Base-by-base conservation (phyloP, 345 rosid genomes). In the Corchorus olitorius region DNA sequence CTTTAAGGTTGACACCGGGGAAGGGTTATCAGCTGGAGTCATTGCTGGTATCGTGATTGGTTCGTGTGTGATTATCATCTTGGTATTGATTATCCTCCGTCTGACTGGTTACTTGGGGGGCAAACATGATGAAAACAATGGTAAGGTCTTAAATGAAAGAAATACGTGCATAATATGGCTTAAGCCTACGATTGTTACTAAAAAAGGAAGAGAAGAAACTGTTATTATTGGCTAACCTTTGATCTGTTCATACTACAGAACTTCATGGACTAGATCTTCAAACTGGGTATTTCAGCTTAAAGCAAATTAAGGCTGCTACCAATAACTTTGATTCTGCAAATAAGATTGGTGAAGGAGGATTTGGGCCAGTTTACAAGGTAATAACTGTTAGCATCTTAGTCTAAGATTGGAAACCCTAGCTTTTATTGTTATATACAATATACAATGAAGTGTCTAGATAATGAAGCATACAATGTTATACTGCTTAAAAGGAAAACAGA, bases 301-400 rank as follows among this genome's bases (percentile, higher is more conserved):
- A 89, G 59, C 95, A 94, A 83, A 90, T 94, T 53, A 91, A 90
- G 78, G 74, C 84, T 37, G 94, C 97, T 13, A 94, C 97, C 1
- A 81, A 84, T 72, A 94, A 91, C 70, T 94, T 94, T 64, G 88
- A 90, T 75, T 79, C 88, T 58, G 84, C 86, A 20, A 84, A 88
- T 82, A 94, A 94, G 89, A 90, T 91, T 20, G 97, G 95, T 56
- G 98, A 94, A 87, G 97, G 98, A 85, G 98, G 95, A 46, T 94
- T 94, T 74, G 94, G 98, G 35, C 92, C 97, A n/a, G 98, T 94
- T 54, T 92, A 85, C 87, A 92, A 91, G 97, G 97, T 94, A 83
- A 73, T 19, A 17, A 72, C 62, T 15, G 22, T 37, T 33, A 43
- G 37, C 62, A 37, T 65, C n/a, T 1, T 62, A 63, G 22, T 27